Conservation (phyloP, 176 grass and related monocot genomes). For the Carex kokanica region DNA sequence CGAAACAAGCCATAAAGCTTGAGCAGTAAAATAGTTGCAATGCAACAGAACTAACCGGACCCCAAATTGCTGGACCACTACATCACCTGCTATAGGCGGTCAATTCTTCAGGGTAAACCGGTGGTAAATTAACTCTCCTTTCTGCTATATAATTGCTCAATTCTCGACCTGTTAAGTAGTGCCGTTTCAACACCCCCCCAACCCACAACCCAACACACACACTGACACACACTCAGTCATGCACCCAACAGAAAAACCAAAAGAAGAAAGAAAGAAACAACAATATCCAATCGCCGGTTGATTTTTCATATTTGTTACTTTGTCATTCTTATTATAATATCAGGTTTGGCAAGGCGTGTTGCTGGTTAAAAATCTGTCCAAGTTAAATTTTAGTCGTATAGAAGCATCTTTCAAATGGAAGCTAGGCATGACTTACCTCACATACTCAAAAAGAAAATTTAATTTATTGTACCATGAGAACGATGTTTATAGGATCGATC, state of each 20-base stretch:
- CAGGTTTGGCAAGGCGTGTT: neutral
- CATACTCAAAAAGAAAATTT: neutral
- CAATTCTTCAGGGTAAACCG: constrained; percentile 12
- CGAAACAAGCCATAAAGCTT: neutral
- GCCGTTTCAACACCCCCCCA: neutral
- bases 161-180: neutral
- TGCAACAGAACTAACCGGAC: neutral
- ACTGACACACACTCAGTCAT: neutral
- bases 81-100: constrained; percentile 35
- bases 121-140: neutral
- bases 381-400: neutral
- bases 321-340: neutral
- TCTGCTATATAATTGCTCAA: constrained; percentile 14
- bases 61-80: constrained; percentile 1
- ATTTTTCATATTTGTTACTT: neutral
- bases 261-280: neutral
- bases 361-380: neutral
- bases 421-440: neutral
- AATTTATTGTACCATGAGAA: neutral
- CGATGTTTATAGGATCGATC: neutral
- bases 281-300: neutral
- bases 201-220: constrained; percentile 10
- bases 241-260: neutral
- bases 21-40: neutral
- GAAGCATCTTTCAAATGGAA: neutral